Evolutionary conservation across 768 basidiomycete species (phyloP), one percentile per base, ranked within the genome.

Genomic region (Phaeotremella skinneri): DNA sequence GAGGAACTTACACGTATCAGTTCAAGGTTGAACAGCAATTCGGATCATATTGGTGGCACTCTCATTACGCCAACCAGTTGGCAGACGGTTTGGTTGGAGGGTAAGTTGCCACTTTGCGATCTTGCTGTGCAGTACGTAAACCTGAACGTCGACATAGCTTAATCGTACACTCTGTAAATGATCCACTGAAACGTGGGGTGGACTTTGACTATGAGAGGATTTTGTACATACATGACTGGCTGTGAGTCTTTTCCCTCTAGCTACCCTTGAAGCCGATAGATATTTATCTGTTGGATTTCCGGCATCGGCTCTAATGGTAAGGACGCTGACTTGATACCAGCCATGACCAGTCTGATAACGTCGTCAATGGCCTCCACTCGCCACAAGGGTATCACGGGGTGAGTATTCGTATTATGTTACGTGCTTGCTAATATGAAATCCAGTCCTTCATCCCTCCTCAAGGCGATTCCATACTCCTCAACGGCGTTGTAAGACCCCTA

Each of bases 151-250:
- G n/a, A n/a, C 17, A 37, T 17, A 67, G 66, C 4, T 42, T 69
- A 16, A 52, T 69, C 30, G 52, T 69, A 0, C 67, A 69, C 41
- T 66, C 64, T 3, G 41, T 49, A 0, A 48, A 53, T 9, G 72
- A 74, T 41, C 68, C 70, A 2, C 51, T 74, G 27, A 49, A 55
- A 27, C 54, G 59, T 9, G 70, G 70, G 11, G 20, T 16, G 4
- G 68, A 74, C 54, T 74, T 55, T 26, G 68, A 74, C 45, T 55
- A 68, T 32, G 72, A 74, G n/a, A 56, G 62, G 45, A 56, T 68
- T 3, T 5, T 65, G 3, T 37, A 55, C 13, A 25, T 68, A 4
- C 9, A 23, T 1, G 67, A 68, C 43, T 68, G 67, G 2, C 43
- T 25, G 37, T 34, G n/a, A 49, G 31, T 21, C 21, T 14, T 4